Evolutionary conservation across 495 filamentous ascomycete genomes (phyloP), one percentile per base, ranked within the genome.

Genomic region (Umbilicaria muhlenbergii): DNA sequence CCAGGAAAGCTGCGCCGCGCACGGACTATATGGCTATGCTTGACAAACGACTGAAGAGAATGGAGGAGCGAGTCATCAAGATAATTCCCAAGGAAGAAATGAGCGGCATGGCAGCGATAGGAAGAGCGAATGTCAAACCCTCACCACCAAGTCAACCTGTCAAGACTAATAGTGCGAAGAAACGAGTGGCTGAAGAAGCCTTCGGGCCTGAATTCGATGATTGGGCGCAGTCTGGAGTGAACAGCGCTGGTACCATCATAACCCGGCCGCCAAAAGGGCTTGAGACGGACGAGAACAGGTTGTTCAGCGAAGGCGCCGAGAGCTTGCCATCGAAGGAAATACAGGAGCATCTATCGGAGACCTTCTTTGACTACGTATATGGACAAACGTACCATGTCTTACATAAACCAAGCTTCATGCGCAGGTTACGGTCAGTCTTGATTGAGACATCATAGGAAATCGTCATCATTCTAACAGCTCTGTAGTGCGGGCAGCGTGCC

Each of bases 11-110:
- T 2, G 86, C 88, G n/a, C 89, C 91, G 33, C 73, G 91, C 44
- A 94, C 89, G 13, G 91, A 96, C 59, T 98, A 96, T 60, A 98
- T 96, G 91, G 89, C 89, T 13, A 98, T 94, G 89, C 62, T 96
- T 49, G 91, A 98, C 60, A 92, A 93, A 60, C 69, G 89, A 43
- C 58, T 91, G 45, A 89, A 86, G 65, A 67, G 87, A 41, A 98
- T 98, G 91, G 91, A 98, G 61, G 91, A 98, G 53, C 78, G 89
- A 35, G 87, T 98, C 36, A 92, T 95, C 65, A 95, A 94, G 59
- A 80, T 87, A 42, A 80, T 98, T 14, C 91, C 91, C 5, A 93
- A 87, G 53, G 75, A 86, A 31, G 86, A 91, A 51, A 57, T 67
- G 28, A 63, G 65, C 38, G 67, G 73, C 45, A 70, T 78, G 45